These are phyloP conservation scores for Aspergillus costaricaensis DNA, from an alignment of 2,329 filamentous ascomycete genomes.

Conservation along the genomic window DNA sequence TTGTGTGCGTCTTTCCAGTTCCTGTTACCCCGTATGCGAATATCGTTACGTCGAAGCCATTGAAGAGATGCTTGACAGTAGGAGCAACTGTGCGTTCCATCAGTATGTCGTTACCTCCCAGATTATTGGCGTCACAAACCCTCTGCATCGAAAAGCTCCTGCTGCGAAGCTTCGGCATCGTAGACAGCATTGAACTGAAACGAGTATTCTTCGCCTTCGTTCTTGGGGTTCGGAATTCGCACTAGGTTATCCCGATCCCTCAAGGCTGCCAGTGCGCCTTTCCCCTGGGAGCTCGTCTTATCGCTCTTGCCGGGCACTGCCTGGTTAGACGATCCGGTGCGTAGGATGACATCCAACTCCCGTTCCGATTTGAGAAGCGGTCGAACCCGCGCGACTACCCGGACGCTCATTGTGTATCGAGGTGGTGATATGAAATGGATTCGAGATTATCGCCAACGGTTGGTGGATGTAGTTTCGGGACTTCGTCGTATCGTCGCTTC, in stretches of 20 bases:
- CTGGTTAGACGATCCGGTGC: slow-evolving; percentile 54
- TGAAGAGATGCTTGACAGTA: slow-evolving; percentile 86
- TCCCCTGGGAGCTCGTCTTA: slow-evolving; percentile 28
- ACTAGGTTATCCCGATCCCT: slow-evolving; percentile 67
- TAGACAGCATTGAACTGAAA: slow-evolving; percentile 96
- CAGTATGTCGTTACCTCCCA: slow-evolving; percentile 19
- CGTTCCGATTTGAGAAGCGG: slow-evolving; percentile 83
- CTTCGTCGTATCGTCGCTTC: background rate
- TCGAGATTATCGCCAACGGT: background rate
- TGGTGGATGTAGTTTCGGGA: background rate
- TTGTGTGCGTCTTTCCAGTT: slow-evolving; percentile 93
- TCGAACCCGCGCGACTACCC: slow-evolving; percentile 87
- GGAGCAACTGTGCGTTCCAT: slow-evolving; percentile 68
- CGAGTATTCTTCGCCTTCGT: slow-evolving; percentile 84
- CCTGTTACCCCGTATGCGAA: slow-evolving; percentile 94
- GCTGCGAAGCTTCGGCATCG: slow-evolving; percentile 75
- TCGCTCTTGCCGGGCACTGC: slow-evolving; percentile 24
- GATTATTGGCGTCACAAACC: slow-evolving; percentile 55
- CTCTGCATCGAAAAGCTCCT: slow-evolving; percentile 85
- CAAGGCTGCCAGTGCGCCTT: slow-evolving; percentile 30
- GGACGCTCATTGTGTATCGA: slow-evolving; percentile 55
- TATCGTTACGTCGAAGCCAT: slow-evolving; percentile 79
- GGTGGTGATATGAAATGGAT: background rate
- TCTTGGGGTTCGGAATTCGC: slow-evolving; percentile 91
- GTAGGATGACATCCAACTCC: slow-evolving; percentile 84